Evolutionary conservation across 2,329 filamentous ascomycete genomes (phyloP), one percentile per base, ranked within the genome.

Genomic region (Cladophialophora chaetospira): DNA sequence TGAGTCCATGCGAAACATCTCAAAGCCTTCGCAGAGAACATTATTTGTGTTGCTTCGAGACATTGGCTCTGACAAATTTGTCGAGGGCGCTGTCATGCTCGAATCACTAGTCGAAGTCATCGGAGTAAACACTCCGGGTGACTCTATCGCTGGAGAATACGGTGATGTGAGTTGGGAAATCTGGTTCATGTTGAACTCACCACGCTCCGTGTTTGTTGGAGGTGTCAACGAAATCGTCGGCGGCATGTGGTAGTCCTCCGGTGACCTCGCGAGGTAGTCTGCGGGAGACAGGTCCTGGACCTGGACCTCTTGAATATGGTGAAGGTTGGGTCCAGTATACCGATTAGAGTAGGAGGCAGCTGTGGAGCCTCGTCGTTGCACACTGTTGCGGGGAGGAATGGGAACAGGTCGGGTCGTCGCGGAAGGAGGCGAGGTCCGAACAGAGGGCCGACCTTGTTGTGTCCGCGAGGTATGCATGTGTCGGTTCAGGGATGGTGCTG

Each of bases 1-100:
- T 19, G 73, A 75, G 62, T 75, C 70, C 63, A 78, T 73, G 60
- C 73, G 69, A 67, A 77, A 72, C 72, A 75, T 77, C 60, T 69
- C 69, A 61, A 78, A 66, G 46, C 70, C 70, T 58, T 73, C 72
- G 57, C 73, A 74, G 45, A 78, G 63, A 29, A 73, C 73, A 61
- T 78, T 75, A 61, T 75, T 73, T 28, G 76, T 78, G 40, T 70
- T 69, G 61, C 71, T 77, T 61, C 75, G 71, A 61, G 69, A 74
- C 76, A 78, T 78, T 38, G 63, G 63, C 57, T 75, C 71, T 51
- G 72, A 69, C 36, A 72, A 62, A 26, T 65, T 67, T 31, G 67
- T 63, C 23, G 66, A 54, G 21, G 67, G 64, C 29, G 64, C 61
- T 23, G 60, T 65, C 58, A 69, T 58, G 42, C 64, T 64, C 54